Conservation (phyloP, 768 basidiomycete species). For the Suillus fuscotomentosus region DNA sequence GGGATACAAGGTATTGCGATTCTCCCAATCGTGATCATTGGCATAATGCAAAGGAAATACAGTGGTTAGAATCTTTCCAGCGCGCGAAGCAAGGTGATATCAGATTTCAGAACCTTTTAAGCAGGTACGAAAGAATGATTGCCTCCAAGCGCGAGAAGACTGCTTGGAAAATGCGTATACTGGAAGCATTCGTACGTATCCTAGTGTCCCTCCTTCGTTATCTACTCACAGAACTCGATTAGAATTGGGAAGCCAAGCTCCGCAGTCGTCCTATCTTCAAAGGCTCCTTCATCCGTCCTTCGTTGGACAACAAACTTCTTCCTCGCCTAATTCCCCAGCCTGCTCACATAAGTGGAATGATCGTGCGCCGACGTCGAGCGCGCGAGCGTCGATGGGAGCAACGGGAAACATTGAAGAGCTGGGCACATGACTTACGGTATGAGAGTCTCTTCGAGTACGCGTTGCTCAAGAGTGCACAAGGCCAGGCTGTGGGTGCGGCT, state of each 20-base stretch:
- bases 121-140: slow-evolving; percentile 60
- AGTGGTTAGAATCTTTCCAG: slow-evolving; percentile 63
- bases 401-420: slow-evolving; percentile 31
- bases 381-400: slow-evolving; percentile 45
- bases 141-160: slow-evolving; percentile 47
- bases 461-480: slow-evolving; percentile 5
- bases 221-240: slow-evolving; percentile 1
- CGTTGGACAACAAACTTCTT: slow-evolving; percentile 64
- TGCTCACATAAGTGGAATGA: slow-evolving; percentile 64
- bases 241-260: slow-evolving; percentile 59
- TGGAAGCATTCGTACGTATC: slow-evolving; percentile 50
- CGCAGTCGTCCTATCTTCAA: slow-evolving; percentile 67
- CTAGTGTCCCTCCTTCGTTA: background rate
- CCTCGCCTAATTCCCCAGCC: slow-evolving; percentile 85
- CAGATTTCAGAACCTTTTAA: slow-evolving; percentile 43
- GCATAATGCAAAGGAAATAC: background rate
- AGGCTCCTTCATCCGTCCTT: slow-evolving; percentile 65
- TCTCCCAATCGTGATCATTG: background rate
- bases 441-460: slow-evolving; percentile 41
- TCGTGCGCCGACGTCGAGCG: slow-evolving; percentile 44
- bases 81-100: slow-evolving; percentile 54
- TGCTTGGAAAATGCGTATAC: slow-evolving; percentile 43
- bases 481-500: background rate
- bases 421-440: slow-evolving; percentile 30
- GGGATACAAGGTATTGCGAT: slow-evolving; percentile 54